These are phyloP conservation scores for Colletotrichum acutatum DNA, from an alignment of 2,329 filamentous ascomycete species.

Conservation along the genomic window DNA sequence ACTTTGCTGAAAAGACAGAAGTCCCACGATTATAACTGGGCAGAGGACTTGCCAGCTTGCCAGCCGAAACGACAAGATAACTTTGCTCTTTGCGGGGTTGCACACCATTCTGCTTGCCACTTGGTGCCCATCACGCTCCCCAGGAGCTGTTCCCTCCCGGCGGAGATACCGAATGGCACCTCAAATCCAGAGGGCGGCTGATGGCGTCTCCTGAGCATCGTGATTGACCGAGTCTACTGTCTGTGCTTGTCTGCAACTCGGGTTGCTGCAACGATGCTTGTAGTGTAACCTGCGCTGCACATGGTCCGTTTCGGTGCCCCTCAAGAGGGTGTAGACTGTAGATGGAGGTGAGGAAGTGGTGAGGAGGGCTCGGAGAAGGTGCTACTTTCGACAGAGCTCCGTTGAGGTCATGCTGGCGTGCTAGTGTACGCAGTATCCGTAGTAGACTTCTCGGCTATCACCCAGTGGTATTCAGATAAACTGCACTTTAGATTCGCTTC, in stretches of 20 bases:
- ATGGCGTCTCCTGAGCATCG: conserved; percentile 24
- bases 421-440: no score
- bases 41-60: conserved; percentile 6
- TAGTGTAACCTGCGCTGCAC: conserved; percentile 25
- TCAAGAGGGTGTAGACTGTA: neutral
- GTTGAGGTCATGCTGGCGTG: conserved; percentile 4
- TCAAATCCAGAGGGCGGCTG: neutral
- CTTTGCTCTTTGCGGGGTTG: conserved; percentile 21
- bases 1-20: neutral
- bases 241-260: conserved; percentile 25
- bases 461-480: conserved; percentile 5
- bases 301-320: conserved; percentile 11
- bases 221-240: conserved; percentile 12
- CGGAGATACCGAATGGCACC: conserved; percentile 34
- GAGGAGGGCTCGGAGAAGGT: conserved; percentile 12
- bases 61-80: neutral
- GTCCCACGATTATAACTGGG: neutral
- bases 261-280: conserved; percentile 24
- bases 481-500: conserved; percentile 6
- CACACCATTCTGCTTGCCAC: conserved; percentile 16
- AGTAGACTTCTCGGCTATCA: conserved; percentile 13
- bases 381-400: conserved; percentile 18
- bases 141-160: conserved; percentile 31
- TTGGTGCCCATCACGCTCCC: conserved; percentile 29
- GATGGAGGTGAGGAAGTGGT: conserved; percentile 8